Evolutionary conservation across 2,329 filamentous ascomycete genomes (phyloP).

Genomic region (Raffaelea deltoideospora): DNA sequence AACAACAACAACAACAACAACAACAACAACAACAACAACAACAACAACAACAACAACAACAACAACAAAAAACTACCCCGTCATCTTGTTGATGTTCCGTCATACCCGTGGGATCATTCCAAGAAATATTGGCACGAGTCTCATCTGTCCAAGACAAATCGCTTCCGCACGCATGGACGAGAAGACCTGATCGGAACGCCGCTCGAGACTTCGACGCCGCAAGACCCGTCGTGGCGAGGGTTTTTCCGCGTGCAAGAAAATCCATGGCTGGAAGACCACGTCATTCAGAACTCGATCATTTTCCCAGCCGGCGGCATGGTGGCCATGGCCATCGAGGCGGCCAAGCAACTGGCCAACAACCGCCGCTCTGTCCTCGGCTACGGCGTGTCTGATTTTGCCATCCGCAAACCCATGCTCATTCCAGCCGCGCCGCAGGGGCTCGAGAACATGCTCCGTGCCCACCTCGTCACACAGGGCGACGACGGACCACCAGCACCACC

Average conservation of each 20-base stretch:
- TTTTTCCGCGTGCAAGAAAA: constrained; percentile 22
- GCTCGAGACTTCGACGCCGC: constrained; percentile 11
- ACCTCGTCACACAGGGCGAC: constrained; percentile 9
- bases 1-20: too few species aligned
- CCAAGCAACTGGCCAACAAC: constrained; percentile 12
- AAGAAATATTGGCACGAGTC: constrained; percentile 23
- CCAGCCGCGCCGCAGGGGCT: constrained; percentile 19
- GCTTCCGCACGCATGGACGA: constrained; percentile 14
- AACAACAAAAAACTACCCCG: neutral
- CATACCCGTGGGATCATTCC: constrained; percentile 26
- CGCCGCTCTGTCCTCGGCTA: constrained; percentile 2
- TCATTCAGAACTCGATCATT: constrained; percentile 20
- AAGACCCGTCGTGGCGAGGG: constrained; percentile 26
- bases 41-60: too few species aligned
- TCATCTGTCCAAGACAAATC: constrained; percentile 15
- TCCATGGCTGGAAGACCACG: constrained; percentile 32
- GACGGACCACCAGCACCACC: neutral
- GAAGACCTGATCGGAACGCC: constrained; percentile 15
- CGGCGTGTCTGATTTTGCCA: constrained; percentile 8
- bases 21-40: too few species aligned
- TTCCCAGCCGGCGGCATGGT: constrained; percentile 22
- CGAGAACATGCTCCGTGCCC: constrained; percentile 33
- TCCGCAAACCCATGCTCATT: constrained; percentile 11
- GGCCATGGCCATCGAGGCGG: constrained; percentile 23
- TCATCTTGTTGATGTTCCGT: constrained; percentile 19